Conservation (phyloP, 345 rosid genomes). For the Lagerstroemia speciosa region DNA sequence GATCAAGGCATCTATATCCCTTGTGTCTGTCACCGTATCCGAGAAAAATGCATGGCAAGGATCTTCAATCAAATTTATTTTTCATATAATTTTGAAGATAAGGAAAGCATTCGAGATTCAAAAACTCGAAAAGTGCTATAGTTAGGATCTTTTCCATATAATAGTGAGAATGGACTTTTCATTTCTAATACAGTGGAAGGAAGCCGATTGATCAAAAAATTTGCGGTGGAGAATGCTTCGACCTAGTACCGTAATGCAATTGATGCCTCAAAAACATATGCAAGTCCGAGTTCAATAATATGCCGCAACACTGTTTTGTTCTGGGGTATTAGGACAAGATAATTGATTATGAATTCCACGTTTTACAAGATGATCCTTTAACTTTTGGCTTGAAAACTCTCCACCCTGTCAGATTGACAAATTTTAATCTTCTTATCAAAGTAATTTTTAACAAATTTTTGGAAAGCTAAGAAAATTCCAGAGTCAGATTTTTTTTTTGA, state of each 20-base stretch:
- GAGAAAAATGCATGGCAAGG: not conserved
- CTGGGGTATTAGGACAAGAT: not conserved
- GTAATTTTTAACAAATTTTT: too few species aligned
- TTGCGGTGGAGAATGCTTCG: not conserved
- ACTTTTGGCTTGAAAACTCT: too few species aligned
- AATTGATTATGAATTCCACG: not conserved
- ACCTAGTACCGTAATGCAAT: not conserved
- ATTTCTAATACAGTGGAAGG: not conserved
- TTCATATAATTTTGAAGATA: not conserved
- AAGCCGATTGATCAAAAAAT: not conserved
- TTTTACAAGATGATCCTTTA: too few species aligned
- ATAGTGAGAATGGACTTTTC: not conserved
- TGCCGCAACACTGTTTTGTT: not conserved
- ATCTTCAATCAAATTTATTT: too few species aligned
- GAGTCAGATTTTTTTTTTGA: too few species aligned
- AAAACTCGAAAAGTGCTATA: not conserved
- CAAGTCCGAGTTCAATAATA: fast-evolving
- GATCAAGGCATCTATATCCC: not conserved
- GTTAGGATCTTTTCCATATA: not conserved
- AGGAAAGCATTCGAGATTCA: not conserved
- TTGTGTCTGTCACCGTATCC: not conserved
- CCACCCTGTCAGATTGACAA: too few species aligned
- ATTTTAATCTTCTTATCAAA: too few species aligned
- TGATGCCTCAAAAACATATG: too few species aligned
- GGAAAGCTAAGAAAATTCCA: too few species aligned